Percentiles rank a stretch among this genome's conserved stretches.
Conservation (phyloP, 2,329 filamentous ascomycete genomes). For the Teratosphaeriaceae sp. region DNA sequence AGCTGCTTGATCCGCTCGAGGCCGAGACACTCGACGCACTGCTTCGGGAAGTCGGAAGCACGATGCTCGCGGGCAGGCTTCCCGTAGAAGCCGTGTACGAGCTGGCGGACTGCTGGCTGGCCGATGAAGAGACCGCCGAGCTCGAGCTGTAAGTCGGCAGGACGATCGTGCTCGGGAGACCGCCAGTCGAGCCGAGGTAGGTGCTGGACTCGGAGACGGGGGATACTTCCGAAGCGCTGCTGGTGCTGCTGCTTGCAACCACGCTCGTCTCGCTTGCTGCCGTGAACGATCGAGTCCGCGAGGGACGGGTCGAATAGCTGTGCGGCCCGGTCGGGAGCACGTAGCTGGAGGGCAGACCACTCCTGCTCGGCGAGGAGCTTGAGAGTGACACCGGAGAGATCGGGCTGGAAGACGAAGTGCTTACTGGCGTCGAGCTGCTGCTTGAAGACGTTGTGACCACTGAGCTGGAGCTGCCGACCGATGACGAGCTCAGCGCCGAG, state of each 20-base stretch:
- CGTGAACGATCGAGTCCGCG: no score
- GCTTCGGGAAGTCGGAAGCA: not conserved
- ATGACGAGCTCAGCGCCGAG: not conserved
- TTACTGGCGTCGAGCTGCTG: no score
- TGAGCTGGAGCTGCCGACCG: not conserved
- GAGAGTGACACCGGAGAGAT: no score
- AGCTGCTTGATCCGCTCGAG: no score
- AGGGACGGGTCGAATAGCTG: not conserved
- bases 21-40: not conserved
- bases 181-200: constrained; percentile 8
- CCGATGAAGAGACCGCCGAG: not conserved
- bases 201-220: not conserved
- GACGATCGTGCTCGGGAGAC: constrained; percentile 10
- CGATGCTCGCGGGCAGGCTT: not conserved
- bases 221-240: not conserved
- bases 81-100: not conserved
- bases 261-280: no score
- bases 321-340: not conserved
- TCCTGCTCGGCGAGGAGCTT: no score
- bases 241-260: not conserved
- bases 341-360: no score
- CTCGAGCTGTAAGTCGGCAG: constrained; percentile 8
- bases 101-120: constrained; percentile 2
- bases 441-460: no score
- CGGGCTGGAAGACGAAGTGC: no score